Percentiles rank a stretch among this genome's conserved stretches.
These are phyloP conservation scores for Wallacemonas sp. DNA, from an alignment of 208 protist species.

Conservation along the genomic window DNA sequence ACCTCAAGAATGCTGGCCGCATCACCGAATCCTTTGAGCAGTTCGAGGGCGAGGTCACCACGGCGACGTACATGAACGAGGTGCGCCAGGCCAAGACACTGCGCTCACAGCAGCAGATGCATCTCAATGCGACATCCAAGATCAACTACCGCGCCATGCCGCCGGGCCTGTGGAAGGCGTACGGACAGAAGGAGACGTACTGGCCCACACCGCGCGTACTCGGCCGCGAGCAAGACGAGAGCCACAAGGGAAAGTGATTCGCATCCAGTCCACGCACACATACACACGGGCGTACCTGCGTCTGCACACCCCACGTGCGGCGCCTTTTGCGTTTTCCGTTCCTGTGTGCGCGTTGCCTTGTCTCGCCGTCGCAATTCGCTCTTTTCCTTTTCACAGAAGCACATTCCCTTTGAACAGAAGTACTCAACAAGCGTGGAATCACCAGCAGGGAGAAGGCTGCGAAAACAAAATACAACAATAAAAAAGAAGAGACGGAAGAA, in stretches of 20 bases:
- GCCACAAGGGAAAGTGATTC: constrained; percentile 16
- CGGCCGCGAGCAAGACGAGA: constrained; percentile 48
- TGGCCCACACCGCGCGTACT: constrained; percentile 71
- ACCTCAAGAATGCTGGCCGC: constrained; percentile 56
- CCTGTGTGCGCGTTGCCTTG: too few species aligned
- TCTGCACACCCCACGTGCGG: too few species aligned
- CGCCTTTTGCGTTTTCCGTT: too few species aligned
- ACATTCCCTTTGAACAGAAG: too few species aligned
- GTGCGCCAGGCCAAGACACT: constrained; percentile 65
- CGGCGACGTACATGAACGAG: constrained; percentile 85
- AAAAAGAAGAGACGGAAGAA: too few species aligned
- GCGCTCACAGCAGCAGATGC: constrained; percentile 87
- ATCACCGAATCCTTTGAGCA: constrained; percentile 82
- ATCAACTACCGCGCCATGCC: constrained; percentile 91
- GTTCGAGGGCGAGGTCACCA: constrained; percentile 82
- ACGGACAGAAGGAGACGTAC: constrained; percentile 69
- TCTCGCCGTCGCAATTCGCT: too few species aligned
- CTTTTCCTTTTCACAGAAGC: too few species aligned
- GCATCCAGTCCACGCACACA: not conserved
- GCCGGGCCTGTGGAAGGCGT: constrained; percentile 83
- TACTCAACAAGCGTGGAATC: too few species aligned
- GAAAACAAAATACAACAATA: too few species aligned
- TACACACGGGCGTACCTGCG: not conserved
- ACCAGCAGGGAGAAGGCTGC: too few species aligned
- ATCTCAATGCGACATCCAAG: constrained; percentile 84